Base-by-base conservation (phyloP, 176 grass and related monocot genomes). In the Rhynchospora pubera region DNA sequence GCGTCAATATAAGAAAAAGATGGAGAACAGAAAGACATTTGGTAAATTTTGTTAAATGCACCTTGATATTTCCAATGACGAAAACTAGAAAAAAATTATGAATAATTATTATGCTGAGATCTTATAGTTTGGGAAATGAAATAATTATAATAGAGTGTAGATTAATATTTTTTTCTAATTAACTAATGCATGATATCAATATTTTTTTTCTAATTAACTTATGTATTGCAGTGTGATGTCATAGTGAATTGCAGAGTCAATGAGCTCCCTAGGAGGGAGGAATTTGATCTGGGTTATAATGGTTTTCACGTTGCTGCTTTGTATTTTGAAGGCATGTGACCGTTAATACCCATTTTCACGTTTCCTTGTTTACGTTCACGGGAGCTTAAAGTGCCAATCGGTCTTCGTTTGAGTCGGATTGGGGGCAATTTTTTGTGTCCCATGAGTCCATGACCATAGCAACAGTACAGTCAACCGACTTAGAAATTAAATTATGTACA, bases 261-360 rank as follows among this genome's bases (percentile, higher is more conserved):
- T n/a, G 57, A 5, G 15, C 10, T 64, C 24, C 15, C 26, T 47
- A 4, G 58, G 7, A 65, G 78, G 48, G 78, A 56, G 58, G 61
- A 39, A 80, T 81, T 64, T 81, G 78, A 81, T 81, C 78, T 81
- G 42, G 53, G 78, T 46, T 81, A n/a, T 81, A 62, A 81, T 62
- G 57, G 78, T 18, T 18, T 62, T 81, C 78, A 81, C 78, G 78
- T 65, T 65, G 78, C 1, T 62, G 44, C 78, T 21, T 81, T 16
- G 58, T 63, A 50, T 48, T 81, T 81, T 63, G 78, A 81, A 46
- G 56, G 57, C 78, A 81, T 81, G 78, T 81, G 78, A 81, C 78
- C 78, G 78, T 81, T 81, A 81, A 81, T 81, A 62, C 78, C 55
- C 42, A 62, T 81, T 79, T 81, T 81, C 78, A 81, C 78, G 78